These are phyloP conservation scores for Hortiboletus campestris DNA, from an alignment of 768 basidiomycete genomes.

Conservation along the genomic window DNA sequence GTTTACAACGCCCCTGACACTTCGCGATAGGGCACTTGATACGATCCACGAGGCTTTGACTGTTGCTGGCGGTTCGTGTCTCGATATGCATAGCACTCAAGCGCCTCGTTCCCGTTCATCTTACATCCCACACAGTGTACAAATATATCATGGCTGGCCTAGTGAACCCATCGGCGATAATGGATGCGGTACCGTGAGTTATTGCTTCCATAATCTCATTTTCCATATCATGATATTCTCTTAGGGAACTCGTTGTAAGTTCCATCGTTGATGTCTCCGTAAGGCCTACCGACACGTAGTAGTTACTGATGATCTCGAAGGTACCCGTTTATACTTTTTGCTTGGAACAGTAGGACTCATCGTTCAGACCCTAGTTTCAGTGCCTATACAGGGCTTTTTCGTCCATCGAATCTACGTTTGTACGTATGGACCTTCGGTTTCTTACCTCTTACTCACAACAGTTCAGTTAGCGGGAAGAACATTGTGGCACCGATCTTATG, in stretches of 20 bases:
- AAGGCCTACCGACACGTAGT: background rate
- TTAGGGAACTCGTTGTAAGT: slow-evolving; percentile 5
- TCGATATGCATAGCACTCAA: background rate
- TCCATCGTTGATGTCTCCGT: background rate
- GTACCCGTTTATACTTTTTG: background rate
- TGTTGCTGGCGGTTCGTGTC: slow-evolving; percentile 1
- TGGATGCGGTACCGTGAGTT: no score
- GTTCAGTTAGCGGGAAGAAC: background rate
- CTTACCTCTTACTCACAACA: background rate
- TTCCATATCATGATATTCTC: background rate
- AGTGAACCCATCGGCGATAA: no score
- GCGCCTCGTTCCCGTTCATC: no score
- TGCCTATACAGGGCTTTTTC: background rate
- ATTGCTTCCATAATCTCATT: background rate
- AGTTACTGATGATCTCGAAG: background rate
- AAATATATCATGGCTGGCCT: no score
- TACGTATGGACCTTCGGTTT: background rate
- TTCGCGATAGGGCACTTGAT: background rate
- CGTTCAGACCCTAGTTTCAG: background rate
- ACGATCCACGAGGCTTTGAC: slow-evolving; percentile 4
- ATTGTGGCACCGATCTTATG: background rate
- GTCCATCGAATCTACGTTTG: background rate
- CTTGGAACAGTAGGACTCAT: background rate
- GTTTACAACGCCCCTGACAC: no score
- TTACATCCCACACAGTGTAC: no score